Evolutionary conservation across 352 stramenopile species (phyloP).

Genomic region (Phytophthora ramorum): DNA sequence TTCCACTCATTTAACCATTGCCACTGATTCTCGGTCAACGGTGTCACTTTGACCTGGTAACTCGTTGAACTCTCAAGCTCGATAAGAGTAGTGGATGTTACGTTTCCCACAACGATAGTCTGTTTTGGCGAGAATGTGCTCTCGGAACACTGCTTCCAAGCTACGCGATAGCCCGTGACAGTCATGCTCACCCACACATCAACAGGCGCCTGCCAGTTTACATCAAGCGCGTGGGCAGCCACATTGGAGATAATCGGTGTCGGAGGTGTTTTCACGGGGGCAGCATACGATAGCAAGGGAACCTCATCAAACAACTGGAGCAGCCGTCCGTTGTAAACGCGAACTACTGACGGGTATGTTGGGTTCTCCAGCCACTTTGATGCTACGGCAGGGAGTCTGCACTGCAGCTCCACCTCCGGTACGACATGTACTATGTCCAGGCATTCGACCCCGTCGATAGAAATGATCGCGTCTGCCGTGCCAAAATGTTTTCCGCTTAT

Average conservation of each 20-base stretch:
- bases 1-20: slow-evolving; percentile 45
- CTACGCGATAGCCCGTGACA: slow-evolving; percentile 84
- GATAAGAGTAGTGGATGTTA: slow-evolving; percentile 92
- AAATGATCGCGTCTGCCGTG: slow-evolving; percentile 66
- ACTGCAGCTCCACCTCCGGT: slow-evolving; percentile 74
- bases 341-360: slow-evolving; percentile 57
- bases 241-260: slow-evolving; percentile 77
- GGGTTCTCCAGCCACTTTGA: slow-evolving; percentile 37
- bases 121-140: slow-evolving; percentile 38
- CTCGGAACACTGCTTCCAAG: slow-evolving; percentile 54
- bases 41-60: slow-evolving; percentile 85
- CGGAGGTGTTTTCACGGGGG: slow-evolving; percentile 40
- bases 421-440: slow-evolving; percentile 62
- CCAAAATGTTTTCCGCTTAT: slow-evolving; percentile 85
- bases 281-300: slow-evolving; percentile 72
- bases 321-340: slow-evolving; percentile 69
- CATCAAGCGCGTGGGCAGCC: slow-evolving; percentile 74
- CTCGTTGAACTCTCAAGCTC: slow-evolving; percentile 56
- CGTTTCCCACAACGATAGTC: slow-evolving; percentile 80
- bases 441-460: slow-evolving; percentile 75
- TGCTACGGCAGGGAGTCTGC: slow-evolving; percentile 66
- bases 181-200: slow-evolving; percentile 80
- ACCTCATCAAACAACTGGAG: slow-evolving; percentile 66
- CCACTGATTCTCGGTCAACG: slow-evolving; percentile 76
- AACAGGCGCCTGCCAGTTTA: slow-evolving; percentile 77